Conservation (phyloP, 345 rosid genomes). For the Salix dunnii region DNA sequence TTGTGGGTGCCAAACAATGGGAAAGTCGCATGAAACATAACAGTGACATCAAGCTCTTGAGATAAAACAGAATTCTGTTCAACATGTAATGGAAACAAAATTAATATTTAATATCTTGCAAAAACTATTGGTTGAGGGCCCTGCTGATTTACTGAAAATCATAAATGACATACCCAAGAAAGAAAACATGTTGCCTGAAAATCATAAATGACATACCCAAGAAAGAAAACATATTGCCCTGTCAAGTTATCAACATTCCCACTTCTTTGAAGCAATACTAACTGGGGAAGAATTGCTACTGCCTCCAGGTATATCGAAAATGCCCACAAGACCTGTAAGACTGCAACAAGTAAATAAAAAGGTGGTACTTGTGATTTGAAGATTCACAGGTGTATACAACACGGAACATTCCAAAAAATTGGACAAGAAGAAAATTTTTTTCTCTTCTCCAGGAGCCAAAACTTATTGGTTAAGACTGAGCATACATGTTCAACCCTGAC, state of each 20-base stretch:
- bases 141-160: neutral
- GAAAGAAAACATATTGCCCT: slow-evolving; percentile 89
- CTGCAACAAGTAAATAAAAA: neutral
- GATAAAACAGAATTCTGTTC: neutral
- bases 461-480: no score
- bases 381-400: neutral
- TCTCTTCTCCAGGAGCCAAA: no score
- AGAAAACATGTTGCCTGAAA: slow-evolving; percentile 77
- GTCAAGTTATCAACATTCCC: slow-evolving; percentile 96
- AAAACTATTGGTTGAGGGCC: neutral
- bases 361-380: neutral
- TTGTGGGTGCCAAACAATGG: neutral
- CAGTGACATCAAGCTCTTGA: neutral
- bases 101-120: neutral
- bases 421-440: neutral
- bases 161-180: slow-evolving; percentile 69
- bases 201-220: slow-evolving; percentile 57
- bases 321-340: slow-evolving; percentile 74
- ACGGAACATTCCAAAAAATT: neutral
- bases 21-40: neutral
- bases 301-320: slow-evolving; percentile 95
- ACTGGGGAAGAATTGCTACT: slow-evolving; percentile 88
- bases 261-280: slow-evolving; percentile 83
- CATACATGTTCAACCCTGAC: no score
- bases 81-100: neutral